Base-by-base conservation (phyloP, 495 filamentous ascomycete species). In the Articulospora tetracladia region DNA sequence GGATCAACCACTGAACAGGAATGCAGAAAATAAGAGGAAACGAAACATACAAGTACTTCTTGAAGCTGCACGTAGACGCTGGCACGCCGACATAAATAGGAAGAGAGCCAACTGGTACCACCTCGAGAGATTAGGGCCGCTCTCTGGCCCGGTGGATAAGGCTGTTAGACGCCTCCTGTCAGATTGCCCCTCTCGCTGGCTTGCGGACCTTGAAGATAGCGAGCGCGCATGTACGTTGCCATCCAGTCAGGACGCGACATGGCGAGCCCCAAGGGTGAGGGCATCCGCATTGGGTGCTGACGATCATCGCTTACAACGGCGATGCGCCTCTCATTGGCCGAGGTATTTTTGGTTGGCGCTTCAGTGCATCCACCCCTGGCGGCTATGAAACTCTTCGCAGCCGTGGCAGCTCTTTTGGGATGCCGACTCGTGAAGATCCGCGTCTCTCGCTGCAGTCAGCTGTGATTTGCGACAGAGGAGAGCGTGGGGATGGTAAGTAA, bases 301-400 rank as follows among this genome's bases (percentile, higher is more conserved):
- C 3, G n/a, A 25, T 27, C 7, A 3, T 32, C 17, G 27, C 27
- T 44, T 17, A 23, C 25, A 22, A 25, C 19, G 10, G 30, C 12
- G 1, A 6, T 11, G 19, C 30, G 13, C 19, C 19, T 23, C 32
- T 56, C 44, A 56, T 59, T 56, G 61, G 58, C 17, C 23, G 19
- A 24, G 46, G 27, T 57, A 58, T 57, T 58, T 62, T 55, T 55
- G 58, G 55, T n/a, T 23, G 58, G 63, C 63, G 58, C 63, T 55
- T 62, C 22, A 19, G 28, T 59, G 59, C 59, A 66, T 55, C 22
- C 20, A 3, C 28, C 22, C 36, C 50, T 32, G 12, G 55, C 54
- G 52, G 36, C 73, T 54, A 80, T 69, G 57, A 82, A 84, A 61
- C 81, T 51, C 26, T 69, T 72, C 68, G 80, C 82, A 80, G 82